Evolutionary conservation across 306 rosid species (phyloP).

Genomic region (Ziziphus jujuba): DNA sequence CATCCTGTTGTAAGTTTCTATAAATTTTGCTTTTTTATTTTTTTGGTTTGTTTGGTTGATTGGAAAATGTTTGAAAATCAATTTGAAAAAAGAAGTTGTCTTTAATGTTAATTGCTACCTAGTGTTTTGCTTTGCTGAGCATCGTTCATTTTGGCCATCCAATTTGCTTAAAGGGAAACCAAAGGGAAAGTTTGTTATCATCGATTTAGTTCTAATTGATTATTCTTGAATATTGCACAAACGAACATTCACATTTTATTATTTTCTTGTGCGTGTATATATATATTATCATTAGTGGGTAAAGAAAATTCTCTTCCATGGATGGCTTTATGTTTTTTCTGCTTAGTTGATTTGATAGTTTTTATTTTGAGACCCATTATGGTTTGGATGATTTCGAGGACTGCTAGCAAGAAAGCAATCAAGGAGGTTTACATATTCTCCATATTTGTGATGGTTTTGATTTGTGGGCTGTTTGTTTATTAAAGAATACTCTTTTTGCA

Average conservation of each 20-base stretch:
- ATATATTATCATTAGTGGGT: fast-evolving
- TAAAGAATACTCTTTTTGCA: too few species aligned
- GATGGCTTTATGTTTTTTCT: not conserved
- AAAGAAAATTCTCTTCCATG: not conserved
- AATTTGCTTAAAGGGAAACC: not conserved
- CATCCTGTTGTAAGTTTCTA: slow-evolving; percentile 73
- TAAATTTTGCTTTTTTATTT: not conserved
- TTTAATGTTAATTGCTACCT: too few species aligned
- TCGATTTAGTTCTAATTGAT: not conserved
- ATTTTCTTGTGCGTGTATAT: too few species aligned
- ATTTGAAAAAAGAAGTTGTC: too few species aligned
- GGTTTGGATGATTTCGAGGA: slow-evolving; percentile 36
- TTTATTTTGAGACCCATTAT: slow-evolving; percentile 40
- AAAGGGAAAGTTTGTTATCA: not conserved
- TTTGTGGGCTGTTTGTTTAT: slow-evolving; percentile 21
- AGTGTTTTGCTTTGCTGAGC: too few species aligned
- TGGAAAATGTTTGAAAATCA: too few species aligned
- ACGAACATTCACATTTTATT: too few species aligned
- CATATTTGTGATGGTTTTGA: slow-evolving; percentile 42
- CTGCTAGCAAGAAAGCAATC: slow-evolving; percentile 31
- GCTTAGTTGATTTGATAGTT: slow-evolving; percentile 17
- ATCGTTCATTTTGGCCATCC: too few species aligned
- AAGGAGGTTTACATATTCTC: slow-evolving; percentile 26
- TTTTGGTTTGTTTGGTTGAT: slow-evolving; percentile 5
- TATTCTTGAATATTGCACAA: not conserved